These are phyloP conservation scores for Chrysanthemum makinoi DNA, from an alignment of 129 eudicot species.

Conservation along the genomic window DNA sequence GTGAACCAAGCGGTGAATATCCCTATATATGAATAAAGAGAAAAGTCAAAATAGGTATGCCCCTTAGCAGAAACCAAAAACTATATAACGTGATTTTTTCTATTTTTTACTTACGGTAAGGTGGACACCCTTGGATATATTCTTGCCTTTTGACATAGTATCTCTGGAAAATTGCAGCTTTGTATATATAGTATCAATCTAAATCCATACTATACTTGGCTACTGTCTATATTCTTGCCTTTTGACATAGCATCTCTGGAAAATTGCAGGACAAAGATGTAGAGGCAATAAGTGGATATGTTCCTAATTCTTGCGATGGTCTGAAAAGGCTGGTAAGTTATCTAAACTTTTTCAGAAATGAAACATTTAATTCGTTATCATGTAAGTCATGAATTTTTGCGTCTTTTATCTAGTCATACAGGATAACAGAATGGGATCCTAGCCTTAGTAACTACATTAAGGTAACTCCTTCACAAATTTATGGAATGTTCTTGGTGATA, in stretches of 20 bases:
- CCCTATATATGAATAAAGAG: constrained; percentile 24
- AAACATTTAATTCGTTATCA: constrained; percentile 2
- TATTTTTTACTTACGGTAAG: constrained; percentile 15
- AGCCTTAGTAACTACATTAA: constrained; percentile 78
- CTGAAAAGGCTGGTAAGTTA: constrained; percentile 70
- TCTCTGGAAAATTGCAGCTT: too few relatives aligned
- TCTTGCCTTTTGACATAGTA: too few relatives aligned
- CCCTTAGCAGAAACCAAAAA: background rate
- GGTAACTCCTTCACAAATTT: constrained; percentile 44
- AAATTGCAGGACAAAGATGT: constrained; percentile 82
- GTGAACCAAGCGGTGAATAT: constrained; percentile 61
- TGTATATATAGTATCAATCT: too few relatives aligned
- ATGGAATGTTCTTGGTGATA: background rate
- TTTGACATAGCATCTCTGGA: constrained; percentile 1
- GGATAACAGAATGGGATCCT: constrained; percentile 87
- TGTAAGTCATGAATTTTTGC: background rate
- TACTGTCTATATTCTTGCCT: background rate
- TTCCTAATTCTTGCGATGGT: constrained; percentile 97
- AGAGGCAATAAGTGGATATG: constrained; percentile 69
- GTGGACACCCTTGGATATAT: constrained; percentile 56
- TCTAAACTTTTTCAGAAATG: background rate
- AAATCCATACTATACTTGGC: too few relatives aligned
- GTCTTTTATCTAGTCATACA: constrained; percentile 60
- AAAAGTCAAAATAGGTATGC: constrained; percentile 10
- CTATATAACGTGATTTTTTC: background rate